Base-by-base conservation (phyloP, 1,284 basidiomycete genomes). In the Lentinus polychrous region DNA sequence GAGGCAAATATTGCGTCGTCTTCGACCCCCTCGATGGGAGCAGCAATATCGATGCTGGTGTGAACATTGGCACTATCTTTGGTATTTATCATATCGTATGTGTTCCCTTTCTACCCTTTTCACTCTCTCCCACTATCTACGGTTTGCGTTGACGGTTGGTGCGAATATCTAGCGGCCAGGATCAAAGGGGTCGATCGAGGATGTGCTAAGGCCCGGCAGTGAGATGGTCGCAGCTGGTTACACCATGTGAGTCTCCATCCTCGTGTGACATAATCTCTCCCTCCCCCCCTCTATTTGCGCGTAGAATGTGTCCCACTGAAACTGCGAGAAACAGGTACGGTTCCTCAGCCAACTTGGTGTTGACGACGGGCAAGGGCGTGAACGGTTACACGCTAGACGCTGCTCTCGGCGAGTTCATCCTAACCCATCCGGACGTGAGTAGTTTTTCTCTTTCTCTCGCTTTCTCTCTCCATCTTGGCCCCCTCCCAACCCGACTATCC, bases 51-150 rank as follows among this genome's bases (percentile, higher is more conserved):
- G 96, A 99, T 67, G 96, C 96, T 56, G 96, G 95, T 83, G 96
- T 99, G 55, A 99, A 99, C 72, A 96, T 99, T 64, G 96, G 96
- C 39, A 99, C 96, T 51, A 99, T 99, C 74, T 99, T 99, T 67
- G 96, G 96, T 51, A 88, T 99, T 60, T 99, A 99, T 75, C 82
- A 84, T 62, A 74, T 96, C 57, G 91, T 91, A 58, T 55, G 83
- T 72, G 38, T 39, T 39, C 38, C 48, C 34, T 38, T 48, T 41
- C 37, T 31, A 22, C 27, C 43, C 7, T 22, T n/a, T 27, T 27
- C 5, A 27, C 4, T 27, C 10, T 27, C 10, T 27, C 27, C 27
- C 27, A 10, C 5, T 8, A 39, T 47, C 36, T 31, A 6, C 17
- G 43, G 43, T 17, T 24, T 15, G 8, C 44, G n/a, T n/a, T 37